Evolutionary conservation across 495 filamentous ascomycete genomes (phyloP), one percentile per base, ranked within the genome.

Genomic region (Penicillium longicatenatum): DNA sequence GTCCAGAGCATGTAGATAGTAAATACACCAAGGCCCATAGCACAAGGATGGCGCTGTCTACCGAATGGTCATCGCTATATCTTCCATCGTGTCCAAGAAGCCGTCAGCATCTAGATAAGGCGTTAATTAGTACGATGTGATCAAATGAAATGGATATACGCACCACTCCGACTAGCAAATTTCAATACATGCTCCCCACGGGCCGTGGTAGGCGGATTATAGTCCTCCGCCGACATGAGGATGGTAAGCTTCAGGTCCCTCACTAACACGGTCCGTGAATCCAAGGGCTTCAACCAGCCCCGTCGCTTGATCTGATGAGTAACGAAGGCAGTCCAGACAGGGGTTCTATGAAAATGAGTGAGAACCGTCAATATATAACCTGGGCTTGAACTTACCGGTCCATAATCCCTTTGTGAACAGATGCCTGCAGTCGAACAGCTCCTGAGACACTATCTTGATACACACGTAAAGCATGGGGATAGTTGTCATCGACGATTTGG

Each of bases 281-380:
- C 79, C 8, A 73, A 67, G 3, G 71, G 74, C 6, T 74, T 76
- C 20, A 90, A 68, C 87, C 87, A 91, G 2, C 72, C 75, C 1
- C 75, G 74, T 3, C 82, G 82, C 21, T 72, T 73, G 16, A 84
- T 78, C 48, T 83, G 76, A 16, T 83, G 75, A 0, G 87, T 89
- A 30, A 91, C 84, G 61, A 91, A 92, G 1, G 89, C 88, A 5
- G 86, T 91, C 89, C 89, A 92, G 20, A 91, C 82, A 0, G 89
- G 89, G 2, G 74, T 70, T 20, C 77, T 82, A 56, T 35, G 33
- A 4, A 17, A 22, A 33, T 42, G n/a, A 31, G 54, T 50, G 9
- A 62, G 21, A 46, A 50, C 24, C 19, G n/a, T 10, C 2, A 22
- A 4, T 41, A 22, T 31, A 4, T 16, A 6, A 16, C 6, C 21